A percentile compares a stretch with the other conserved stretches of the same genome.
Conservation (phyloP, 2,329 filamentous ascomycete species). For the Nigrograna mackinnonii region DNA sequence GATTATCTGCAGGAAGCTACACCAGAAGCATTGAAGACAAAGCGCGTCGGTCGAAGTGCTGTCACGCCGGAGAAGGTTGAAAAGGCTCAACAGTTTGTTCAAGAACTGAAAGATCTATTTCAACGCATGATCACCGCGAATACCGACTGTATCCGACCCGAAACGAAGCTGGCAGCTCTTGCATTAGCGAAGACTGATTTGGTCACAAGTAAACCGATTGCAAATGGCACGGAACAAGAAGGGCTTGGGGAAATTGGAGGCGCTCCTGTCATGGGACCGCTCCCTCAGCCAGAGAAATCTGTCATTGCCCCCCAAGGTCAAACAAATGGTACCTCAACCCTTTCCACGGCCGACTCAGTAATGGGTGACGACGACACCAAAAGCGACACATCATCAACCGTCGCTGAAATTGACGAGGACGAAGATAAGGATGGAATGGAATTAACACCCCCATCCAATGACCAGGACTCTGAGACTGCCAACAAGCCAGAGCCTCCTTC, state of each 20-base stretch:
- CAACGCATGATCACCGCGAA: slow-evolving; percentile 68
- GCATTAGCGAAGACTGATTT: slow-evolving; percentile 68
- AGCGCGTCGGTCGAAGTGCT: slow-evolving; percentile 75
- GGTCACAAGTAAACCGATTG: slow-evolving; percentile 34
- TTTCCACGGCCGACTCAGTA: slow-evolving; percentile 19
- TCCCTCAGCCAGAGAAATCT: slow-evolving; percentile 38
- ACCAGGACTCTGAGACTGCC: slow-evolving; percentile 19
- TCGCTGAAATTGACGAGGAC: slow-evolving; percentile 12
- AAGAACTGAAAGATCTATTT: slow-evolving; percentile 73
- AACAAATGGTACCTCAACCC: slow-evolving; percentile 11
- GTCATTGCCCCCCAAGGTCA: slow-evolving; percentile 20
- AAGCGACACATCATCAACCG: slow-evolving; percentile 22
- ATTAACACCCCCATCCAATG: slow-evolving; percentile 6
- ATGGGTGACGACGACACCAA: slow-evolving; percentile 24
- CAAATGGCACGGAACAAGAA: slow-evolving; percentile 44
- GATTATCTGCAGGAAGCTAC: slow-evolving; percentile 69
- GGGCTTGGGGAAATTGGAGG: slow-evolving; percentile 49
- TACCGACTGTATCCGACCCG: slow-evolving; percentile 67
- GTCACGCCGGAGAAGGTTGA: slow-evolving; percentile 62
- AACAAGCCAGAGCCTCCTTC: slow-evolving; percentile 41
- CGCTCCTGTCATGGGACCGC: slow-evolving; percentile 49
- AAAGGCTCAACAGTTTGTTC: slow-evolving; percentile 74
- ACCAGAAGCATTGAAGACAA: slow-evolving; percentile 64
- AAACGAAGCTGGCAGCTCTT: slow-evolving; percentile 76
- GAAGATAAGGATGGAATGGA: slow-evolving; percentile 12